These are phyloP conservation scores for Letharia columbiana DNA, from an alignment of 495 filamentous ascomycete species.

Conservation along the genomic window DNA sequence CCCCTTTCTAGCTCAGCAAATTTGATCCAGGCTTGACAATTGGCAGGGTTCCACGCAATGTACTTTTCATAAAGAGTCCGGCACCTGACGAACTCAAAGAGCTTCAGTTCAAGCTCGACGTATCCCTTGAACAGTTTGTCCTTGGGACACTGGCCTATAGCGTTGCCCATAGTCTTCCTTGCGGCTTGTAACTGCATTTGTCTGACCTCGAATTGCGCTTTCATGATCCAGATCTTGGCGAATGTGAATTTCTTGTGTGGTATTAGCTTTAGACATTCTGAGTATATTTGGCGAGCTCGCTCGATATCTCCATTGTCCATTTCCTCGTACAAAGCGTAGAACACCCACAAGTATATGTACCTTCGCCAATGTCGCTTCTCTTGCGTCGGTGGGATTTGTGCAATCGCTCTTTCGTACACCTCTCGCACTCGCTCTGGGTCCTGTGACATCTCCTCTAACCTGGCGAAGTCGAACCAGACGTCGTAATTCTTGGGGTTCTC, in stretches of 20 bases:
- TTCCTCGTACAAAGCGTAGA: conserved; percentile 95
- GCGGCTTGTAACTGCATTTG: conserved; percentile 72
- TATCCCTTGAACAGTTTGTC: conserved; percentile 92
- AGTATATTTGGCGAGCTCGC: conserved; percentile 82
- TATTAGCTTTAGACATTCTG: conserved; percentile 76
- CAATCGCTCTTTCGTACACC: conserved; percentile 91
- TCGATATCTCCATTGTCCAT: conserved; percentile 68
- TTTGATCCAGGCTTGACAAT: conserved; percentile 88
- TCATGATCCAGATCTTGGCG: conserved; percentile 90
- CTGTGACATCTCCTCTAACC: conserved; percentile 76
- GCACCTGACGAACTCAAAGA: conserved; percentile 87
- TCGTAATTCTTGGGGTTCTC: conserved; percentile 94
- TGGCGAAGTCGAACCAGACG: conserved; percentile 89
- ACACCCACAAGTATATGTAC: conserved; percentile 96
- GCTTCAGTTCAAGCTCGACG: conserved; percentile 78
- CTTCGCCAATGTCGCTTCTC: conserved; percentile 96
- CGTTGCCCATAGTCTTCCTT: conserved; percentile 77
- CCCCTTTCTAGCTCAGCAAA: conserved; percentile 88
- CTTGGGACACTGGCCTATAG: conserved; percentile 92
- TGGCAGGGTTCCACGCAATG: conserved; percentile 79
- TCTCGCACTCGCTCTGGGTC: conserved; percentile 77
- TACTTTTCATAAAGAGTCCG: conserved; percentile 90
- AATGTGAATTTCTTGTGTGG: conserved; percentile 98
- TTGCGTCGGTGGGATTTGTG: conserved; percentile 88
- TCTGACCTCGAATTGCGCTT: conserved; percentile 86